Percentiles rank a stretch among this genome's conserved stretches.
These are phyloP conservation scores for Multifurca ochricompacta DNA, from an alignment of 768 basidiomycete genomes.

Conservation along the genomic window DNA sequence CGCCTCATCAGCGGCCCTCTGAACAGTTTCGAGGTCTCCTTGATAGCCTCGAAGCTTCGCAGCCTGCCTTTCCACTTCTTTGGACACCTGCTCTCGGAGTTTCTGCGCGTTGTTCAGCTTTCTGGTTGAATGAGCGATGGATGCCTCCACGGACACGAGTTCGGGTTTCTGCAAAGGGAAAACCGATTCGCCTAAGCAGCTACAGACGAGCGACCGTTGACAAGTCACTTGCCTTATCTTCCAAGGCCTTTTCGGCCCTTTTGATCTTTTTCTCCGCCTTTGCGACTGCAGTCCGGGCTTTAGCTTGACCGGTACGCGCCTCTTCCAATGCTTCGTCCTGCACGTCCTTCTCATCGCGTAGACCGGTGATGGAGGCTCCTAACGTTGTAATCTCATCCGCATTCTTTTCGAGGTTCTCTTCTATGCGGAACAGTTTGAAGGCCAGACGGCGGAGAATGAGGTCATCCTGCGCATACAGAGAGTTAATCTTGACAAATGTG, in stretches of 20 bases:
- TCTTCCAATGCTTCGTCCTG: conserved; percentile 66
- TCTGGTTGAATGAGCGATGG: conserved; percentile 77
- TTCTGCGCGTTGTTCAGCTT: conserved; percentile 67
- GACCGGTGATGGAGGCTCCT: conserved; percentile 59
- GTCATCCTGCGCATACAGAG: conserved; percentile 48
- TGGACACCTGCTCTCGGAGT: conserved; percentile 53
- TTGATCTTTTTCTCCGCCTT: conserved; percentile 85
- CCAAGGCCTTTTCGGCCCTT: conserved; percentile 82
- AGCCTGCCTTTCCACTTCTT: conserved; percentile 46
- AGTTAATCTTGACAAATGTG: background rate
- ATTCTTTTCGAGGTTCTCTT: conserved; percentile 70
- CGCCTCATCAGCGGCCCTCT: conserved; percentile 65
- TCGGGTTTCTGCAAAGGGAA: conserved; percentile 64
- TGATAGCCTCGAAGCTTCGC: conserved; percentile 48
- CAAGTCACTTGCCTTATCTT: conserved; percentile 60
- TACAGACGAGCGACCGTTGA: background rate
- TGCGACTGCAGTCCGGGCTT: conserved; percentile 62
- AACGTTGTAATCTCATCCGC: conserved; percentile 61
- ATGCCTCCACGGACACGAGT: conserved; percentile 74
- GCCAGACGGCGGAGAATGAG: conserved; percentile 75
- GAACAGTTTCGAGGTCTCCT: conserved; percentile 59
- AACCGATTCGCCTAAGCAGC: background rate
- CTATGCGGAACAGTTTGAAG: conserved; percentile 86
- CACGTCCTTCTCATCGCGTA: conserved; percentile 59
- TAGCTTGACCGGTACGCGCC: conserved; percentile 75